Evolutionary conservation across 441 rosid species (phyloP).

Genomic region (Gossypium schwendimanii): DNA sequence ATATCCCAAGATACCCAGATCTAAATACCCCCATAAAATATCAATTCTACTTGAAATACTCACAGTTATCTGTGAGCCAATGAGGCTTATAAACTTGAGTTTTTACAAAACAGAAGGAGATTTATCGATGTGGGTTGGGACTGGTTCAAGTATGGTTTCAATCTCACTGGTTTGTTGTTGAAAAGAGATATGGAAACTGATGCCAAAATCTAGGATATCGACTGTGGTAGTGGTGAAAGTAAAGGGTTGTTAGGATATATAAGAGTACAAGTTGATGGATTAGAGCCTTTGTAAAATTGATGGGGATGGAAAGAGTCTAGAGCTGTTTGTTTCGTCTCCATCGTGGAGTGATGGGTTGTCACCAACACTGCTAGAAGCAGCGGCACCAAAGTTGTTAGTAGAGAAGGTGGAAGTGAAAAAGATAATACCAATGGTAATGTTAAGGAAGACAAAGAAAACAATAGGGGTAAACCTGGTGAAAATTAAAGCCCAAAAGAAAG

Average conservation of each 20-base stretch:
- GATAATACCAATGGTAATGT: conserved; percentile 68
- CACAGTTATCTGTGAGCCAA: conserved; percentile 31
- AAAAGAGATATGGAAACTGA: conserved; percentile 11
- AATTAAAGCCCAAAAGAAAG: conserved; percentile 52
- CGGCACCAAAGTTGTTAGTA: conserved; percentile 14
- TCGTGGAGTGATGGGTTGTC: background rate
- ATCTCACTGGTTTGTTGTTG: conserved; percentile 11
- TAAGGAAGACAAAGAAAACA: conserved; percentile 67
- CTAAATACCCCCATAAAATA: background rate
- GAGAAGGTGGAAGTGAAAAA: conserved; percentile 44
- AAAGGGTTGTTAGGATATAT: no score
- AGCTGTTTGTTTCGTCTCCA: background rate
- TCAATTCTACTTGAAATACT: background rate
- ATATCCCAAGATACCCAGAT: no score
- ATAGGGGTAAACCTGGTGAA: conserved; percentile 77
- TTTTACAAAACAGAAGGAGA: conserved; percentile 61
- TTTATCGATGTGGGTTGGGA: conserved; percentile 27
- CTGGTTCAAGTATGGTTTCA: conserved; percentile 19
- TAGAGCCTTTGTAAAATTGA: conserved; percentile 12
- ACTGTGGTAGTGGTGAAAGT: background rate
- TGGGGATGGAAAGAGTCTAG: conserved; percentile 44
- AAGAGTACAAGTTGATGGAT: no score
- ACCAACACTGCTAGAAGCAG: background rate
- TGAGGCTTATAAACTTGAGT: conserved; percentile 53
- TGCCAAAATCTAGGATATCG: conserved; percentile 17